These are phyloP conservation scores for Bipolaris gigantea DNA, from an alignment of 2,329 filamentous ascomycete genomes.

Conservation along the genomic window DNA sequence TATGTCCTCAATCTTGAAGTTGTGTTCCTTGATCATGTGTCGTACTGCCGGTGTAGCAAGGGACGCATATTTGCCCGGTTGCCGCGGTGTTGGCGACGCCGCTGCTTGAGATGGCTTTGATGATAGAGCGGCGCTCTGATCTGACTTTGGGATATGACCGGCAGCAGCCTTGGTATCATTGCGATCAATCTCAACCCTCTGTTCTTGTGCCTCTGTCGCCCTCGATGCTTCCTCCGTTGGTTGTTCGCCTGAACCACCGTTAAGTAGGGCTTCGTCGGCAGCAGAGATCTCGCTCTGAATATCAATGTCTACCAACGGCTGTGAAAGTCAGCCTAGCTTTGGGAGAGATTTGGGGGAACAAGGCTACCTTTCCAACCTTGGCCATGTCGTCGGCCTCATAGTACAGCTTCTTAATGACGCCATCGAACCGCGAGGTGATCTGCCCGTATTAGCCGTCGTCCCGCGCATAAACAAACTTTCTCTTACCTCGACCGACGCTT, in stretches of 20 bases:
- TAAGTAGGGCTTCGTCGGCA: constrained; percentile 55
- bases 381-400: constrained; percentile 97
- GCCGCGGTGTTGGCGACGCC: constrained; percentile 23
- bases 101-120: constrained; percentile 22
- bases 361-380: constrained; percentile 72
- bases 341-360: background rate
- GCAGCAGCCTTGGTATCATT: constrained; percentile 39
- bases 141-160: constrained; percentile 18
- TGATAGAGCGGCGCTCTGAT: constrained; percentile 24
- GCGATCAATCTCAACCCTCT: constrained; percentile 35
- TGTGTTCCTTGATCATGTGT: constrained; percentile 78
- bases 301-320: constrained; percentile 93
- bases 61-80: constrained; percentile 66
- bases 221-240: constrained; percentile 18
- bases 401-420: constrained; percentile 93
- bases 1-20: constrained; percentile 76
- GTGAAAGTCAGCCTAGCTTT: constrained; percentile 18
- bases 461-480: background rate
- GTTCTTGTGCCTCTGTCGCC: constrained; percentile 15
- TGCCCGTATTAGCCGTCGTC: constrained; percentile 45
- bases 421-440: constrained; percentile 94
- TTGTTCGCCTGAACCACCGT: constrained; percentile 39
- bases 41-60: constrained; percentile 92
- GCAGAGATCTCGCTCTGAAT: constrained; percentile 75
- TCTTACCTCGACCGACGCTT: constrained; percentile 68